Conservation (phyloP, 768 basidiomycete species). For the Kwoniella sp. region DNA sequence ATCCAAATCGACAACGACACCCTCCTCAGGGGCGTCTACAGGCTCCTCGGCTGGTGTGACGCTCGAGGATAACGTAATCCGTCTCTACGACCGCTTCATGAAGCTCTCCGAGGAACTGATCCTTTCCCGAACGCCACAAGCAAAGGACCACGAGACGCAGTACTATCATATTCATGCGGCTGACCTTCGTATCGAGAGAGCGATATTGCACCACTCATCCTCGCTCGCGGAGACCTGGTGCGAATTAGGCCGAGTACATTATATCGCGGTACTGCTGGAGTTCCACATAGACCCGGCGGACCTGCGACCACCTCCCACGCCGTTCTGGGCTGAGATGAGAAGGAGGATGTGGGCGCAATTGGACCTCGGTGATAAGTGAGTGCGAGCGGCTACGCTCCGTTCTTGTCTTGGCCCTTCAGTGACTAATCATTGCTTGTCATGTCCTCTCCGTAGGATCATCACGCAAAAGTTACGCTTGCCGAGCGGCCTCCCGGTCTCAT, state of each 20-base stretch:
- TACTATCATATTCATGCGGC: constrained; percentile 21
- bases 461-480: constrained; percentile 7
- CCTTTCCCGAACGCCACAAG: neutral
- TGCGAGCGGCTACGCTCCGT: too few relatives aligned
- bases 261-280: neutral
- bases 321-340: constrained; percentile 16
- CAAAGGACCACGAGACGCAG: neutral
- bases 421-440: neutral
- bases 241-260: neutral
- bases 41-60: neutral
- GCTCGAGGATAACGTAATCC: neutral
- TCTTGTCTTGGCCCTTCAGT: too few relatives aligned
- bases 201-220: neutral
- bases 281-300: constrained; percentile 18
- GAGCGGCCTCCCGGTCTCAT: neutral
- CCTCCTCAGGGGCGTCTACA: neutral
- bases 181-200: constrained; percentile 1
- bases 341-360: constrained; percentile 14
- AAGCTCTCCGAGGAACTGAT: constrained; percentile 1
- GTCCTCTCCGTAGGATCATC: neutral
- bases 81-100: constrained; percentile 5
- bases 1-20: neutral
- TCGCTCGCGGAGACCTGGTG: constrained; percentile 7
- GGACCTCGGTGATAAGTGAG: constrained; percentile 12
- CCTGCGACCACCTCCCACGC: neutral